phyloP scores from a whole-genome alignment of 768 basidiomycete genomes.

The Tylopilus sp. region DNA sequence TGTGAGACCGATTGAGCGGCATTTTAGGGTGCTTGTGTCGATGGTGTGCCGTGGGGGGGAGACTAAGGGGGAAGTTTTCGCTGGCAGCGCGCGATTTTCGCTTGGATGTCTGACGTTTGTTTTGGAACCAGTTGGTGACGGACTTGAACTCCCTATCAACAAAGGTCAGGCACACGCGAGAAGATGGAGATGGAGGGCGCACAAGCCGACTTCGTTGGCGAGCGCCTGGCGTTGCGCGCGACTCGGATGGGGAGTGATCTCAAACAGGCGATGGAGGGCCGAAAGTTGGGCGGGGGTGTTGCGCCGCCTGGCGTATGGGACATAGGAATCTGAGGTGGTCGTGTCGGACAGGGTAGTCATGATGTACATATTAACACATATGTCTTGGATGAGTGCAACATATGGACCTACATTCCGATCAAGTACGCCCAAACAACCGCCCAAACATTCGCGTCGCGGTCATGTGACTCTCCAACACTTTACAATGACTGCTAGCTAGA shows the following conservation, averaged over 20 bases:
- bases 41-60: constrained; percentile 5
- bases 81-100: constrained; percentile 19
- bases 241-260: constrained; percentile 37
- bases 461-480: constrained; percentile 22
- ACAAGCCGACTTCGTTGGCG: constrained; percentile 40
- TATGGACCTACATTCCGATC: constrained; percentile 10
- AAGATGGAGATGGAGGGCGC: background rate
- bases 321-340: constrained; percentile 5
- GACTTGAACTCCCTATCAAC: constrained; percentile 57
- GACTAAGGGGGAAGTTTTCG: constrained; percentile 24
- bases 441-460: constrained; percentile 22
- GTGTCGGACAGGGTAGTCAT: constrained; percentile 6
- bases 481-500: constrained; percentile 1
- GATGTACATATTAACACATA: background rate
- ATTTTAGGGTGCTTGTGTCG: constrained; percentile 9
- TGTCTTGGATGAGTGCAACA: constrained; percentile 7
- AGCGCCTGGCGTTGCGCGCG: constrained; percentile 40
- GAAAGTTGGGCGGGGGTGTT: constrained; percentile 34
- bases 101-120: constrained; percentile 58
- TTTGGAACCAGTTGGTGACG: constrained; percentile 81
- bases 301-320: constrained; percentile 30
- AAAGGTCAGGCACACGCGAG: constrained; percentile 4
- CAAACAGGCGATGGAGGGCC: constrained; percentile 35
- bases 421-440: background rate
- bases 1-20: constrained; percentile 21